Conservation (phyloP, 179 eudicot genomes). For the Heliamphora pulchella region DNA sequence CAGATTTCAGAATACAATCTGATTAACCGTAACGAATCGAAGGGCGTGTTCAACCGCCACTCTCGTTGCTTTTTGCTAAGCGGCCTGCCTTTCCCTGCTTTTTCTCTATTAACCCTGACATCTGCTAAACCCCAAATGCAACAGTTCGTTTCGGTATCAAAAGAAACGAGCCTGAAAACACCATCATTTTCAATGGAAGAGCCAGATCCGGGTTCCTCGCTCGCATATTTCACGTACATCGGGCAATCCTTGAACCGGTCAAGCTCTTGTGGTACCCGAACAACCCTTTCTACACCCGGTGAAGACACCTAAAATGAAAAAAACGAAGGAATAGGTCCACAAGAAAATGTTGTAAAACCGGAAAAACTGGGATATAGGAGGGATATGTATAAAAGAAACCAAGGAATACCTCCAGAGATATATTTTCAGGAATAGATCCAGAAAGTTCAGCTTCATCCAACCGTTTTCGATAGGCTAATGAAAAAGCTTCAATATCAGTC, state of each 20-base stretch:
- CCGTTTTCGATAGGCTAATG: slow-evolving; percentile 47
- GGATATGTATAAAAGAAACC: background rate
- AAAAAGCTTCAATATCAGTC: slow-evolving; percentile 74
- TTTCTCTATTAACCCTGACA: slow-evolving; percentile 71
- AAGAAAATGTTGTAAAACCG: too few relatives aligned
- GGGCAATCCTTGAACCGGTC: slow-evolving; percentile 73
- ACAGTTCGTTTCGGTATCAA: slow-evolving; percentile 40
- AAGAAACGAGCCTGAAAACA: slow-evolving; percentile 62
- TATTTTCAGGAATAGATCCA: slow-evolving; percentile 57
- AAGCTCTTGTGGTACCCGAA: slow-evolving; percentile 70
- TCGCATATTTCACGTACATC: slow-evolving; percentile 60
- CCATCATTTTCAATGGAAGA: slow-evolving; percentile 52
- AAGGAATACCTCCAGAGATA: slow-evolving; percentile 60
- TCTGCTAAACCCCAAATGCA: slow-evolving; percentile 88
- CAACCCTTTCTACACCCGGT: slow-evolving; percentile 81
- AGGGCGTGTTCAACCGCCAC: slow-evolving; percentile 70
- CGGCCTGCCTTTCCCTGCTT: slow-evolving; percentile 89
- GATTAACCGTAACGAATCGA: slow-evolving; percentile 57
- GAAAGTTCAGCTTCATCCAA: slow-evolving; percentile 73
- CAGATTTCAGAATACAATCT: slow-evolving; percentile 55
- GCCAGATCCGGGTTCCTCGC: slow-evolving; percentile 24
- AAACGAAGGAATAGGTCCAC: background rate
- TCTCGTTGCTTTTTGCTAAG: slow-evolving; percentile 81
- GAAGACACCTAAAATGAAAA: slow-evolving; percentile 61
- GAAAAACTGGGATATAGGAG: background rate